Evolutionary conservation across 2,329 filamentous ascomycete species (phyloP), one percentile per base, ranked within the genome.

Genomic region (Claviceps lovelessii): DNA sequence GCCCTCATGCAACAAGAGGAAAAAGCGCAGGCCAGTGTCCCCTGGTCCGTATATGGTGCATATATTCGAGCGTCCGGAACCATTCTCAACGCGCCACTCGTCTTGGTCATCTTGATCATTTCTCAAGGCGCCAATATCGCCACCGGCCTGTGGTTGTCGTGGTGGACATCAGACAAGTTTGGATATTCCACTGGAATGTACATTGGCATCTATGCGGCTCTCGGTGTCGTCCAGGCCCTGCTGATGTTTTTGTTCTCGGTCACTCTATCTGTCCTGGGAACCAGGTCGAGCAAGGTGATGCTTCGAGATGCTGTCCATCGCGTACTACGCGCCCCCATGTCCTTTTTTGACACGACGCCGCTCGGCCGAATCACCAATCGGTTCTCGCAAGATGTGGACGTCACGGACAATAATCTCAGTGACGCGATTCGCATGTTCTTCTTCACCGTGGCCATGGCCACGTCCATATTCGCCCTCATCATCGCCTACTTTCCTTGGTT

Each of bases 401-500:
- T 93, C 55, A 94, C 97, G 89, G 93, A 97, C 71, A 95, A 95
- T 68, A 88, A 84, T 56, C 72, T 96, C 47, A 86, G 86, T 0
- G 91, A 96, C 63, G 85, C 88, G 4, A 88, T 96, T 70, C 83
- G 91, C 60, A 95, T 96, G 83, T 96, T 91, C 73, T 85, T 90
- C 62, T 73, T 96, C 62, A 95, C 89, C 1, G 71, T 95, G 61
- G 84, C 81, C 44, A 88, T 86, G 78, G 90, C 95, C 60, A 73
- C 84, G 2, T 84, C 86, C 5, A 87, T 95, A 41, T 95, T 96
- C 65, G 81, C 84, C 46, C 77, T 97, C 60, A 94, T 95, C 72
- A 93, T 97, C 63, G 85, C 88, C n/a, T 96, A 86, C 72, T 97
- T 94, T 72, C 83, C 93, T 72, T 96, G 89, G 70, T 95, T 95